Evolutionary conservation across 2,329 filamentous ascomycete genomes (phyloP).

Genomic region (Claviceps cyperi): DNA sequence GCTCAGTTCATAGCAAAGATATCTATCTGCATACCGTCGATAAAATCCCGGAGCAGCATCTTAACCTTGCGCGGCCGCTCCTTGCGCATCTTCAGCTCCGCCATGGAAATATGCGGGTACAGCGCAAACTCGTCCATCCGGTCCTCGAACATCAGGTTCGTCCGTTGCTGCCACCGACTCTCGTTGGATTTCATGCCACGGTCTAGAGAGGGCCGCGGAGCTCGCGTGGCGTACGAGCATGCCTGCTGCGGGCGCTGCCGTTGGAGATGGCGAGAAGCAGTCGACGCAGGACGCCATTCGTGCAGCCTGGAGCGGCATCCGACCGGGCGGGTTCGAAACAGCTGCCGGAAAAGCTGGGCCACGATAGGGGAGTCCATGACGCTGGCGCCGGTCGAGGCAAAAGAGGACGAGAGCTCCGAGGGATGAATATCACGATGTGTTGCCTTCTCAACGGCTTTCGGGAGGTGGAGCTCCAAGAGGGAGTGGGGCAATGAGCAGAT

Average conservation of each 20-base stretch:
- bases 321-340: constrained; percentile 52
- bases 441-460: not conserved
- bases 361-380: constrained; percentile 72
- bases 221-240: constrained; percentile 14
- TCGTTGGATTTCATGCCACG: constrained; percentile 38
- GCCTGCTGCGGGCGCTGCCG: constrained; percentile 7
- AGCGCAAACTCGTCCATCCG: constrained; percentile 65
- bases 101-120: constrained; percentile 76
- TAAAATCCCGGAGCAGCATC: constrained; percentile 96
- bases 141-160: constrained; percentile 59
- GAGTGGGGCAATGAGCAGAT: not conserved
- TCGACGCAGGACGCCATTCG: not conserved
- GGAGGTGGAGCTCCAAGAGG: not conserved
- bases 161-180: constrained; percentile 76
- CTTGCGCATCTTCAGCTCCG: constrained; percentile 54
- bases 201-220: constrained; percentile 14
- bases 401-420: no score
- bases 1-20: not conserved
- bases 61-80: constrained; percentile 79
- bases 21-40: constrained; percentile 51
- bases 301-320: constrained; percentile 17
- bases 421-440: not conserved
- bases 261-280: constrained; percentile 1
- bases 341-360: constrained; percentile 66
- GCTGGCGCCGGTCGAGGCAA: not conserved